Evolutionary conservation across 345 rosid species (phyloP).

Genomic region (Erodium maritimum): DNA sequence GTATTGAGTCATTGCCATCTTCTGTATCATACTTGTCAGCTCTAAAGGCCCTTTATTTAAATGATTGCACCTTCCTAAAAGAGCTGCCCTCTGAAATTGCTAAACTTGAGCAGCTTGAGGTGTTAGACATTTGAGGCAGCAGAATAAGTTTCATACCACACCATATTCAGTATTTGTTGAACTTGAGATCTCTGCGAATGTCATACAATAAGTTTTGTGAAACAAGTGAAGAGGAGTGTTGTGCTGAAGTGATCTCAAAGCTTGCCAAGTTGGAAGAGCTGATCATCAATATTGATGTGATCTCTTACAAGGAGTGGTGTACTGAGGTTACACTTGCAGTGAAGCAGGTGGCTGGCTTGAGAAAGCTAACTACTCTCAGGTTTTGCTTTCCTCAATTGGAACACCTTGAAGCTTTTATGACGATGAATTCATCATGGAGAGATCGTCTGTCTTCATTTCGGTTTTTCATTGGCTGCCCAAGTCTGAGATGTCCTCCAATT

Average conservation of each 20-base stretch:
- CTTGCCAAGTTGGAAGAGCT: conserved; percentile 14
- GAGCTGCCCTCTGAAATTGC: conserved; percentile 6
- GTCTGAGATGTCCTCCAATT: conserved; percentile 5
- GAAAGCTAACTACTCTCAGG: conserved; percentile 11
- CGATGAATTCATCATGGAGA: conserved; percentile 8
- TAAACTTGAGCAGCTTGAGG: conserved; percentile 10
- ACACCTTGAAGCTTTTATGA: conserved; percentile 9
- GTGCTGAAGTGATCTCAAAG: conserved; percentile 5
- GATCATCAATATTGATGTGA: conserved; percentile 11
- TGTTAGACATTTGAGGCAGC: conserved; percentile 15
- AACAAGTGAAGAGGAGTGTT: neutral
- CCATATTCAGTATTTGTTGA: conserved; percentile 4
- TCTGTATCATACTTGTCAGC: conserved; percentile 4
- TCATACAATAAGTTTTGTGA: conserved; percentile 6
- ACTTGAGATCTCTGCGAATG: conserved; percentile 12
- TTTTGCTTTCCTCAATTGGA: conserved; percentile 9
- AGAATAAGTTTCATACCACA: conserved; percentile 11
- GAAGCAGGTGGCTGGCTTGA: conserved; percentile 11
- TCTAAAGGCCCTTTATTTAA: conserved; percentile 13
- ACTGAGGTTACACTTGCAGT: neutral
- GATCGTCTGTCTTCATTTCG: conserved; percentile 10
- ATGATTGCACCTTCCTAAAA: conserved; percentile 7
- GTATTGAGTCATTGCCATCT: conserved; percentile 10
- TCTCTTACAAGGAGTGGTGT: conserved; percentile 10
- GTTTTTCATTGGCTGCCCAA: conserved; percentile 12